Evolutionary conservation across 495 filamentous ascomycete genomes (phyloP).

Genomic region (Patellaria atrata): DNA sequence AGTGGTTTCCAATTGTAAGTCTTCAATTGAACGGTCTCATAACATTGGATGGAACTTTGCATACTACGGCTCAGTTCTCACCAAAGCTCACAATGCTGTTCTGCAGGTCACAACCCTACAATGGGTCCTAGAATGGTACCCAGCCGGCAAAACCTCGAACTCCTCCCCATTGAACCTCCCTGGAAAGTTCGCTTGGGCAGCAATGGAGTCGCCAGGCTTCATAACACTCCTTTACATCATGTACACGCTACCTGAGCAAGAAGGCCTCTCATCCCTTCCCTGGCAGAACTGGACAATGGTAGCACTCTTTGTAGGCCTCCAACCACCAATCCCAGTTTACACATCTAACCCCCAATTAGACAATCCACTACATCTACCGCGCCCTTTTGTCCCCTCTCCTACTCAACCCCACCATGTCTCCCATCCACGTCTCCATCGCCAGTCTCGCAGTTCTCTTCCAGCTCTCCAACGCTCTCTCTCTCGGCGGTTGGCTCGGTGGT

Average conservation of each 20-base stretch:
- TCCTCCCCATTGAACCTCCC: constrained; percentile 65
- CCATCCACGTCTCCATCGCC: constrained; percentile 53
- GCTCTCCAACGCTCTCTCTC: constrained; percentile 55
- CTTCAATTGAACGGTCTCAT: constrained; percentile 2
- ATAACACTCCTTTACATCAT: constrained; percentile 65
- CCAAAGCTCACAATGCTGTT: neutral
- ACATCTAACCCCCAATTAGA: constrained; percentile 17
- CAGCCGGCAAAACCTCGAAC: constrained; percentile 67
- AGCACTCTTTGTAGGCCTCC: constrained; percentile 39
- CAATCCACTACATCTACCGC: constrained; percentile 77
- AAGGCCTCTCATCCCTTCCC: constrained; percentile 39
- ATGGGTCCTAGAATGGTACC: constrained; percentile 31
- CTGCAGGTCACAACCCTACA: constrained; percentile 27
- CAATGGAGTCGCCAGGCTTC: constrained; percentile 74
- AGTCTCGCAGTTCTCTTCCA: constrained; percentile 53
- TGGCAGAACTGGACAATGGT: constrained; percentile 56
- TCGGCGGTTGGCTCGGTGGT: constrained; percentile 69
- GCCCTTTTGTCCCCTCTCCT: constrained; percentile 65
- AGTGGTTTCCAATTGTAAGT: constrained; percentile 35
- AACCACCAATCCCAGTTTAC: constrained; percentile 1
- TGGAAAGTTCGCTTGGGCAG: constrained; percentile 72
- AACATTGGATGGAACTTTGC: neutral
- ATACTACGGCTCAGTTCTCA: neutral
- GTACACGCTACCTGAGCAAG: constrained; percentile 41
- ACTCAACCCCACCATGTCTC: constrained; percentile 80